Base-by-base conservation (phyloP, 164 flowering plant genomes). In the Sextonia rubra region DNA sequence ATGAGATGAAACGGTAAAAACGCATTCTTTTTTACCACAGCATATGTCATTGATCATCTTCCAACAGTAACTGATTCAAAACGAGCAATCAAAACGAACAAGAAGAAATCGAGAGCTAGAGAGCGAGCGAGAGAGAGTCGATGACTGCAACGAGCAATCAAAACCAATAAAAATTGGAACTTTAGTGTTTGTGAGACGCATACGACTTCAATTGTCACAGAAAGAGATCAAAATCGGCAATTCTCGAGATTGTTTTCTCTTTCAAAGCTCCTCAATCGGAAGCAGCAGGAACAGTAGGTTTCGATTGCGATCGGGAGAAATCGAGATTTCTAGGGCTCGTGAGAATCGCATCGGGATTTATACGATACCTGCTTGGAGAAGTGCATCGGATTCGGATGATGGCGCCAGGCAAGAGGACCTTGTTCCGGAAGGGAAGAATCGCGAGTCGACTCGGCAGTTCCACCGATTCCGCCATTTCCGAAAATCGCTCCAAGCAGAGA, bases 371-470 rank as follows among this genome's bases (percentile, higher is more conserved):
- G 93, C 91, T 90, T 1, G 94, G 90, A 17, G 98, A 91, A 78
- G 99, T 96, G 85, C 99, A 93, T 25, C 97, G 97, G 79, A 96
- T 96, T 62, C 99, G 89, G 79, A 96, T 90, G 8, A 96, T 89
- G 32, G 98, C 98, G 71, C 99, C 99, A 25, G 99, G 99, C 72
- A 96, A 78, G 73, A 96, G 81, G 3, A 96, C 99, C 85, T 96
- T 93, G 90, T 96, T 96, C 67, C 91, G 82, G 83, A 96, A 96
- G 0, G 99, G 98, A 67, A 96, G 97, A 74, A 93, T 96, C 26
- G 90, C 99, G 48, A 93, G 77, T 1, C 99, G 97, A 78, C 83
- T 83, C 68, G 99, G 99, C 23, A 96, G 78, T 79, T 96, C 99
- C 20, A 93, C 91, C 81, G 93, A 74, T 72, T 92, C 96, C 72